phyloP scores from a whole-genome alignment of 2,329 filamentous ascomycete genomes.

The Colletotrichum tropicale region DNA sequence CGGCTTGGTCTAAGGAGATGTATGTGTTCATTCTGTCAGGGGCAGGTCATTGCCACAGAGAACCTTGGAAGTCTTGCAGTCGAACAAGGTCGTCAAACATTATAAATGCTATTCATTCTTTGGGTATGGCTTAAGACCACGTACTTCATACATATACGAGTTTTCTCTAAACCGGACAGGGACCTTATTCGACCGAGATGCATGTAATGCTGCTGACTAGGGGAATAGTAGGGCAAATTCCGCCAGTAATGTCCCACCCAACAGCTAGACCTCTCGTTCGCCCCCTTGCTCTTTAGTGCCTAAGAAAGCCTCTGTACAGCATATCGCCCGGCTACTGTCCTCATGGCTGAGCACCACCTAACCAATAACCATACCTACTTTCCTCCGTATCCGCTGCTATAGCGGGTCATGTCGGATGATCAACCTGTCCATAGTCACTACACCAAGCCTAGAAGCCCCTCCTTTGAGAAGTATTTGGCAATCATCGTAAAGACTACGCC shows the following conservation, averaged over 20 bases:
- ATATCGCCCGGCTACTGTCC: background rate
- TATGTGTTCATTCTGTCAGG: background rate
- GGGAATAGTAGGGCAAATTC: background rate
- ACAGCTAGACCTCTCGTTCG: background rate
- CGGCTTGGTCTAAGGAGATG: background rate
- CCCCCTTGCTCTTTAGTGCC: background rate
- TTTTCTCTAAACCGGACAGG: background rate
- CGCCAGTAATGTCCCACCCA: background rate
- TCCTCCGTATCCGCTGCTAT: background rate
- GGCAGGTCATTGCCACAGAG: background rate
- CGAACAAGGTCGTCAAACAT: background rate
- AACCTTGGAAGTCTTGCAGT: background rate
- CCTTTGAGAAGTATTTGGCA: conserved; percentile 26
- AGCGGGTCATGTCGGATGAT: background rate
- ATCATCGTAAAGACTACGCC: conserved; percentile 14
- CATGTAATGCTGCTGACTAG: background rate
- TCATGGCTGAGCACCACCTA: background rate
- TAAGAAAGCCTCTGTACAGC: background rate
- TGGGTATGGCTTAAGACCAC: background rate
- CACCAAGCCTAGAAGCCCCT: conserved; percentile 36
- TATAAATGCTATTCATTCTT: background rate
- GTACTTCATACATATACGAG: background rate
- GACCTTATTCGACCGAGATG: background rate
- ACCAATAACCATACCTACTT: background rate
- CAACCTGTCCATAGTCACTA: background rate